Base-by-base conservation (phyloP, 2,329 filamentous ascomycete genomes). In the Aspergillus piperis region DNA sequence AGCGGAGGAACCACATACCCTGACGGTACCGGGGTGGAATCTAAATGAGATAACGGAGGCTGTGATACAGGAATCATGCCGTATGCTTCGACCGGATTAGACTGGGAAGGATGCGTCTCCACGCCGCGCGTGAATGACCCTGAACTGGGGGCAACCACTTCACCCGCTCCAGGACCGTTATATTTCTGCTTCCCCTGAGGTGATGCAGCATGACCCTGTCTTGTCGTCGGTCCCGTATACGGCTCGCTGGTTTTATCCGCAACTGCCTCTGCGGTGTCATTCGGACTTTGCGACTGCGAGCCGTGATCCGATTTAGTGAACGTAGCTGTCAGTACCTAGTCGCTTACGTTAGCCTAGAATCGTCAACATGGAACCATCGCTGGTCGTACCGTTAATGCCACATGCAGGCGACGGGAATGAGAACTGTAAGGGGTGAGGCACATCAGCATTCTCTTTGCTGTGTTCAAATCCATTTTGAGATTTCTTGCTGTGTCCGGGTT, bases 341-440 rank as follows among this genome's bases (percentile, higher is more conserved):
- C n/a, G 8, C 11, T n/a, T 25, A 32, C 2, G 8, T 58, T 36
- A 53, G 57, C 27, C 11, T 13, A 6, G 3, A 21, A 27, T 5
- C 17, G 7, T 17, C 10, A 30, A 15, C 10, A 15, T 27, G 8
- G 8, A 15, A 23, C 19, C 15, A 27, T 10, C 19, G 2, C 8
- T 25, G 19, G 21, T 7, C 13, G 7, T 59, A 59, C 57, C 32
- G 51, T 59, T 17, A 59, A 49, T 30, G 41, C 42, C 19, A 59
- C 30, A 47, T 59, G 57, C 2, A 41, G 42, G 13, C 57, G 57
- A 25, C 53, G 57, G 11, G 57, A 47, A 49, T 39, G 50, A 23
- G 44, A 27, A 7, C 41, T 48, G 42, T 59, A 59, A 23, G 57
- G 57, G 10, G 50, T 42, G 23, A 59, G 57, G 25, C 15, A 39